Base-by-base conservation (phyloP, 352 stramenopile species). In the Phytopythium oedochilum region DNA sequence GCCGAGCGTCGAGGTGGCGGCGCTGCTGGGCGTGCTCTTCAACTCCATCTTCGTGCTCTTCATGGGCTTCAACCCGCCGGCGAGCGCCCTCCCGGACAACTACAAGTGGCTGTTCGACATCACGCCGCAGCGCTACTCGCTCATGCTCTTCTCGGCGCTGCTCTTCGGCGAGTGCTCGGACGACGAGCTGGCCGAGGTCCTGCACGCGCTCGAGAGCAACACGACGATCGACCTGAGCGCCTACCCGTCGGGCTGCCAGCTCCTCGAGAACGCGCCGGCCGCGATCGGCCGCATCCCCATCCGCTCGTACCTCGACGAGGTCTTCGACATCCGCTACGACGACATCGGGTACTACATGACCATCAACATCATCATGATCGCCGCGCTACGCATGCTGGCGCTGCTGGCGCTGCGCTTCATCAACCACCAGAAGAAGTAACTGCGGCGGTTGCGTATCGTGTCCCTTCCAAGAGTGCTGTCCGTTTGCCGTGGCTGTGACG, bases 31-130 rank as follows among this genome's bases (percentile, higher is more conserved):
- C 18, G 61, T 71, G 20, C 59, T 81, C 31, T 59, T 76, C 46
- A 75, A 81, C 53, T 70, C 68, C 20, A 64, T 84, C 43, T 78
- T 82, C 47, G 58, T 81, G 12, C 57, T 86, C 3, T 84, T 88
- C 48, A 69, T 66, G 36, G 78, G 78, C 12, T 83, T 80, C 52
- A 74, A 72, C 12, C 71, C 71, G 25, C 71, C 71, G 14, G 55
- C 59, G 6, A 59, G 36, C 38, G 47, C 54, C 6, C 77, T 80
- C 12, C 65, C 68, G 35, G 28, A 46, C 45, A 56, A 49, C 42
- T 73, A 73, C 57, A 66, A 66, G 35, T 73, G 65, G 65, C 42
- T 82, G 2, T 76, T 72, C 29, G 58, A 56, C 28, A 71, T 75
- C 45, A 71, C 55, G 10, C 68, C 68, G 2, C 70, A 72, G 28